Base-by-base conservation (phyloP, 2,329 filamentous ascomycete species). In the Stagonosporopsis cucurbitacearum region DNA sequence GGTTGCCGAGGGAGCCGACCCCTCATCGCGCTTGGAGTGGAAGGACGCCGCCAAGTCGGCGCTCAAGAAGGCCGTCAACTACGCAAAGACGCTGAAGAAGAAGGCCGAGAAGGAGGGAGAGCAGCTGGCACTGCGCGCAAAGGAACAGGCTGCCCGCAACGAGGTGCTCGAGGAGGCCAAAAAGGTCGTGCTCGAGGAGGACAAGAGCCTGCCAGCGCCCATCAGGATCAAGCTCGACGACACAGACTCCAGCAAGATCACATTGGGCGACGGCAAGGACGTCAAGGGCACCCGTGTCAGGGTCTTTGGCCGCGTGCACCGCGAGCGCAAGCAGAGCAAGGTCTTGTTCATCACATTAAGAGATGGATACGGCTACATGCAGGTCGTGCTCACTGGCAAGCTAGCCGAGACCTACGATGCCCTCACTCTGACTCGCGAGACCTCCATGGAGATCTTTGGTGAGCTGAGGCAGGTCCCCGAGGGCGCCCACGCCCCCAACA, bases 391-490 rank as follows among this genome's bases (percentile, higher is more conserved):
- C 64, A 84, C 86, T 3, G 92, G 92, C 54, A 84, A 92, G 60
- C 83, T 98, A 67, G 89, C 91, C 64, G 92, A 92, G 82, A 94
- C 91, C n/a, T 96, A 96, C 80, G 92, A 96, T 71, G 90, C 91
- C 59, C 81, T 96, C 66, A 92, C 89, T 22, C 85, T 97, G 66
- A 91, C 91, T 28, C 87, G 89, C 60, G 92, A 94, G 78, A 95
- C 92, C n/a, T 91, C 91, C 47, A 86, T 97, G 71, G 87, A 88
- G 68, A 86, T 97, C 54, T 86, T 86, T 58, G 93, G 93, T 65
- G 90, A 96, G 81, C 87, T 97, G 83, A 87, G 86, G 73, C 84
- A 90, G 69, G 89, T 96, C 4, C 93, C 90, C 9, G 84, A 85
- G 22, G 91, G 90, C 51, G 86, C 89, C 60, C 86, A 88, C 57